Evolutionary conservation across 148 eudicot genomes (phyloP), one percentile per base, ranked within the genome.

Genomic region (Rhododendron griersonianum): DNA sequence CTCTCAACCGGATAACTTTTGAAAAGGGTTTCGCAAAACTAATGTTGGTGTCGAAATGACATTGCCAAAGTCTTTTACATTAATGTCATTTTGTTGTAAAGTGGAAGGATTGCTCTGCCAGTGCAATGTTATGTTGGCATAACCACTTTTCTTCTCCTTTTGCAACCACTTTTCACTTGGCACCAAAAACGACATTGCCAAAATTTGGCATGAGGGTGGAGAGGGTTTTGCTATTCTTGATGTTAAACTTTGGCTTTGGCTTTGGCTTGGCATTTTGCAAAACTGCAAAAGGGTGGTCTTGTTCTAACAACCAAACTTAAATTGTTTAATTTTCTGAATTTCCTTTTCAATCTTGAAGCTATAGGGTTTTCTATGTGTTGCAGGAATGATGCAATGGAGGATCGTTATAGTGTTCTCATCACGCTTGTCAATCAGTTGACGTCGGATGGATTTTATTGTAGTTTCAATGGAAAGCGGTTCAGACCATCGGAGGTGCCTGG

Each of bases 361-460:
- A 16, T 44, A 11, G 7, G n/a, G 85, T 51, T 37, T 81, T 79
- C 16, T 67, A 79, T 89, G 50, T 80, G 47, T 87, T 76, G 35
- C 84, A 97, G 99, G 90, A 95, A 97, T 88, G 98, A 97, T 87
- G 98, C 87, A 16, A 85, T 95, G 86, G 99, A 95, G 86, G 98
- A 97, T 88, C 91, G 99, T 65, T 95, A 95, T 85, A 93, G 96
- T 87, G 98, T 93, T 65, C 85, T 97, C 86, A 93, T 97, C 84
- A 91, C 88, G 87, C 91, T 93, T 8, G 91, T 50, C 50, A 85
- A 91, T 90, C 94, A 92, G 89, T 84, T 86, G 71, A 80, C 93
- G 11, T 94, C 98, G 35, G 95, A 95, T 89, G 98, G 91, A 11
- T 94, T 97, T 83, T 97, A 94, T 76, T 90, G 90, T 75, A 90